A percentile compares a stretch with the other conserved stretches of the same genome.
Evolutionary conservation across 768 basidiomycete genomes (phyloP).

Genomic region (Hirschioporus abietinus): DNA sequence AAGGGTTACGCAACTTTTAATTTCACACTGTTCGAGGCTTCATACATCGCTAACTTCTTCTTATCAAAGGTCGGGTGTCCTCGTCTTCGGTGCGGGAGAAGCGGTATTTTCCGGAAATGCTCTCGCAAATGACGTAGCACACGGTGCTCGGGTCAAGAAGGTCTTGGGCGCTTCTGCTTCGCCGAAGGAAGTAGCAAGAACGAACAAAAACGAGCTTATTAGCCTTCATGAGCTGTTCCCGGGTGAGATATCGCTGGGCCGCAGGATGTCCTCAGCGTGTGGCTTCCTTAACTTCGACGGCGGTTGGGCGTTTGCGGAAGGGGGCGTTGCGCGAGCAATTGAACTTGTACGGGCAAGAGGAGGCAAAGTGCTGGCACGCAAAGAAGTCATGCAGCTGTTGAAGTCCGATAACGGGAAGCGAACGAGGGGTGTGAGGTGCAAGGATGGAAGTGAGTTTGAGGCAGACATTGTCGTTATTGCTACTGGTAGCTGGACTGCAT

Average conservation of each 20-base stretch:
- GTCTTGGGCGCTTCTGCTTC: constrained; percentile 19
- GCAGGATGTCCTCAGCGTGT: constrained; percentile 16
- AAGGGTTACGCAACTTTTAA: neutral
- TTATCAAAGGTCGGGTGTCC: constrained; percentile 56
- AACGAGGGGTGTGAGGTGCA: constrained; percentile 57
- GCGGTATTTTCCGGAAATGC: constrained; percentile 46
- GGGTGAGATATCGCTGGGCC: constrained; percentile 25
- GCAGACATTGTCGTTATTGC: constrained; percentile 67
- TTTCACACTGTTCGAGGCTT: neutral
- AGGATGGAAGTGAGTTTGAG: constrained; percentile 46
- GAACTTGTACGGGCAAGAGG: constrained; percentile 51
- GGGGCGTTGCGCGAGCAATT: constrained; percentile 55
- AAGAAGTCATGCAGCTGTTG: constrained; percentile 47
- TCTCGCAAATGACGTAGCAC: constrained; percentile 55
- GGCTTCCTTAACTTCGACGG: constrained; percentile 75
- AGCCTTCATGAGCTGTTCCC: constrained; percentile 34
- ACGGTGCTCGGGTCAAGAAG: constrained; percentile 46
- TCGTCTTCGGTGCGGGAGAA: constrained; percentile 43
- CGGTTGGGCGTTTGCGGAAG: constrained; percentile 80
- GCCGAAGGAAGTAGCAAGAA: neutral
- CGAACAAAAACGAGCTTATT: neutral
- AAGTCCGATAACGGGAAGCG: constrained; percentile 30
- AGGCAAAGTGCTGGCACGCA: constrained; percentile 54
- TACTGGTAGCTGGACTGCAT: constrained; percentile 83
- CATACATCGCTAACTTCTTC: constrained; percentile 2